phyloP scores from a whole-genome alignment of 371 early-diverging fungal genomes.

The Saksenaea oblongispora region DNA sequence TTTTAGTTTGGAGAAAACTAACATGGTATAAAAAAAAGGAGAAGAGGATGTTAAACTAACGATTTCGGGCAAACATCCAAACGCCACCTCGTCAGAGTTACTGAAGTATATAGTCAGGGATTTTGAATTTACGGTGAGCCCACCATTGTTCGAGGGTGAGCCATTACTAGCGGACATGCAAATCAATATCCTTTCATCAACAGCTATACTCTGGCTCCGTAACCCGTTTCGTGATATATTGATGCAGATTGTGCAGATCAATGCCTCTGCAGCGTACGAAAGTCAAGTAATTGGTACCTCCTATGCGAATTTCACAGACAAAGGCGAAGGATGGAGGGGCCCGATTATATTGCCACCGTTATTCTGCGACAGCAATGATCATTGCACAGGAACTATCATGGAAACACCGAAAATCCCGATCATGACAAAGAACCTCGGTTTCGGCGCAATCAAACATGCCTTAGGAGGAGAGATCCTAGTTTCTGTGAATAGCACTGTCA shows the following conservation, averaged over 20 bases:
- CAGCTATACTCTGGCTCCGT: conserved; percentile 37
- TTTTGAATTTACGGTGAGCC: conserved; percentile 30
- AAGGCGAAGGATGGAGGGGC: conserved; percentile 26
- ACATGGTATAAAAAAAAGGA: conserved; percentile 3
- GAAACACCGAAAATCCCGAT: conserved; percentile 46
- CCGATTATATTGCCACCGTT: conserved; percentile 21
- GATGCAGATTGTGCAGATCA: conserved; percentile 37
- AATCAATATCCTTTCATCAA: conserved; percentile 48
- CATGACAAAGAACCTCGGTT: conserved; percentile 36
- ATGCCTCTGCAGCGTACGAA: conserved; percentile 40
- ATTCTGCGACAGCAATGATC: conserved; percentile 4
- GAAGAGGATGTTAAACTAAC: conserved; percentile 28
- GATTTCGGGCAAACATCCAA: conserved; percentile 43
- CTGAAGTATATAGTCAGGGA: conserved; percentile 25
- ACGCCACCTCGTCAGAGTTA: conserved; percentile 28
- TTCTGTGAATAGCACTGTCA: conserved; percentile 36
- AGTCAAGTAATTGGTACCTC: conserved; percentile 33
- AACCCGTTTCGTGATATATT: conserved; percentile 41
- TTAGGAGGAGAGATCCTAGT: conserved; percentile 42
- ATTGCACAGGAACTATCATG: conserved; percentile 24
- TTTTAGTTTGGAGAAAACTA: conserved; percentile 6
- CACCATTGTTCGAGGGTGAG: conserved; percentile 33
- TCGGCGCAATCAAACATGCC: conserved; percentile 41
- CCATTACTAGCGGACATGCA: conserved; percentile 40
- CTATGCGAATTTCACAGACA: conserved; percentile 37